Evolutionary conservation across 441 rosid species (phyloP).

Genomic region (Dalechampia spathulata): DNA sequence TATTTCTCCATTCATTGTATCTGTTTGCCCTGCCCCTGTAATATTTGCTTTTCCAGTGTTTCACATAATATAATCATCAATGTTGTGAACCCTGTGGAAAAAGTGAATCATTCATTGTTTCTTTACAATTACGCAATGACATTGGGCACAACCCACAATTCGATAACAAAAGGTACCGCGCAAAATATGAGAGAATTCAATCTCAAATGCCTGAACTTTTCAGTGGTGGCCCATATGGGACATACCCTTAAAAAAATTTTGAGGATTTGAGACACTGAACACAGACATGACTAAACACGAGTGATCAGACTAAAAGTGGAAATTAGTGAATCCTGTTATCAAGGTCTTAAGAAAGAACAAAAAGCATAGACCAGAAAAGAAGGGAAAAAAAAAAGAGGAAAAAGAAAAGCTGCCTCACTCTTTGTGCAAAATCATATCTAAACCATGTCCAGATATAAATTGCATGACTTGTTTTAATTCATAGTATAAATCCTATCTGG

Average conservation of each 20-base stretch:
- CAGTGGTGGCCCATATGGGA: background rate
- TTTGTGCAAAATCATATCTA: too few relatives aligned
- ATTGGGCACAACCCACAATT: background rate
- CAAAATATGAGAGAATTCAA: background rate
- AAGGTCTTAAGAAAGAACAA: background rate
- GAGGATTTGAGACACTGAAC: background rate
- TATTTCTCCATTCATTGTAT: background rate
- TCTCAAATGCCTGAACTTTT: background rate
- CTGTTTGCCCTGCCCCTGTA: background rate
- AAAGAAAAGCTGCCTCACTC: too few relatives aligned
- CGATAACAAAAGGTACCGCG: background rate
- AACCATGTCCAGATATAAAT: too few relatives aligned
- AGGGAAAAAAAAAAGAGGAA: background rate
- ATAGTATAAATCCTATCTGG: too few relatives aligned
- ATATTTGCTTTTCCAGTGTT: background rate
- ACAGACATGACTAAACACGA: background rate
- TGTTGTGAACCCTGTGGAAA: background rate
- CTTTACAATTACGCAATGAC: background rate
- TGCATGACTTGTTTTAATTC: too few relatives aligned
- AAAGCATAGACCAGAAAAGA: background rate
- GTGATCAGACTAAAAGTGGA: constrained; percentile 2
- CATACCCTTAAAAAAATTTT: background rate
- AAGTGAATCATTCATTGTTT: background rate
- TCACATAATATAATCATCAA: background rate
- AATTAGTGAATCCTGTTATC: background rate